Evolutionary conservation across 192 early-diverging fungal species (phyloP).

Genomic region (Podila epigama): DNA sequence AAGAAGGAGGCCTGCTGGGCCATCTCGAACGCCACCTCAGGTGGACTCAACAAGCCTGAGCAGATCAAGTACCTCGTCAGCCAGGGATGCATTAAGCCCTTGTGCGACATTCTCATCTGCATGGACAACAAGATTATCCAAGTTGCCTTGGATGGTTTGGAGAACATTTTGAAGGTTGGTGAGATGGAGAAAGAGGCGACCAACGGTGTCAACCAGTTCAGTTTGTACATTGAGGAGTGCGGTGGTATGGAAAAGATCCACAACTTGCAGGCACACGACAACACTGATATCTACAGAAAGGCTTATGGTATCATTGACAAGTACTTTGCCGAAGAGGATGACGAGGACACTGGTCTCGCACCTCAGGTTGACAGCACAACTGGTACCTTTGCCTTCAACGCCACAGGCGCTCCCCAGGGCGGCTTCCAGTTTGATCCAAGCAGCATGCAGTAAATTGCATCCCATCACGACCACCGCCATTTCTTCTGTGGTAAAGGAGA

Average conservation of each 20-base stretch:
- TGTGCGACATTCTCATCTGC: constrained; percentile 90
- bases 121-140: constrained; percentile 97
- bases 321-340: constrained; percentile 92
- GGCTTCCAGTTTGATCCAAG: constrained; percentile 80
- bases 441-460: constrained; percentile 17
- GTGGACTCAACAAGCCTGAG: constrained; percentile 87
- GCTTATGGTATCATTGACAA: constrained; percentile 94
- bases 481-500: too few relatives aligned
- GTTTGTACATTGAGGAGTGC: constrained; percentile 90
- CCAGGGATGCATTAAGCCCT: constrained; percentile 93
- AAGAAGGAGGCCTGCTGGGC: constrained; percentile 99
- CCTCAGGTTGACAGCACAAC: constrained; percentile 78
- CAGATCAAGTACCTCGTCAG: constrained; percentile 94
- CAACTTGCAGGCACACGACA: constrained; percentile 93
- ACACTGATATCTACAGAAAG: constrained; percentile 97
- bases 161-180: constrained; percentile 98
- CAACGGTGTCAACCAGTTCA: constrained; percentile 83
- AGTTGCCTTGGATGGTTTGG: constrained; percentile 96
- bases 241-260: constrained; percentile 97
- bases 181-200: constrained; percentile 78
- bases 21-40: constrained; percentile 97
- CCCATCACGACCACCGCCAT: too few relatives aligned
- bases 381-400: constrained; percentile 82
- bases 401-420: constrained; percentile 73
- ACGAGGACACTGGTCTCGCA: constrained; percentile 74